These are phyloP conservation scores for Lichina pygmaea DNA, from an alignment of 495 filamentous ascomycete species.

Conservation along the genomic window DNA sequence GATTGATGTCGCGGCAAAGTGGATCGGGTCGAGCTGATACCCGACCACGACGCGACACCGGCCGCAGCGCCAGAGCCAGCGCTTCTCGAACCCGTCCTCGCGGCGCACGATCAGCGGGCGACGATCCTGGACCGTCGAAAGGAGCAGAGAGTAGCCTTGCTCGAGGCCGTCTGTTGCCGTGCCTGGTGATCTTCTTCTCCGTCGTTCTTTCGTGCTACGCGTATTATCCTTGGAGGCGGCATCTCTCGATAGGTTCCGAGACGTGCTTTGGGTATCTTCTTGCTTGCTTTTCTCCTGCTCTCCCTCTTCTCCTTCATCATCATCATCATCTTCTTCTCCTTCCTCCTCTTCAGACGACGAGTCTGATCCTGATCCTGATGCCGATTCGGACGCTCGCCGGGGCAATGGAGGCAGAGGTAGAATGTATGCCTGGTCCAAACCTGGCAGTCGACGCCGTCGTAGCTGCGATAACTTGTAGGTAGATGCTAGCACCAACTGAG, in stretches of 20 bases:
- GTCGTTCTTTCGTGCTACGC: slow-evolving; percentile 2
- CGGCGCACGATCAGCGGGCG: slow-evolving; percentile 27
- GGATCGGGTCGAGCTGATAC: slow-evolving; percentile 25
- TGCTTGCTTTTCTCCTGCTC: too few relatives aligned
- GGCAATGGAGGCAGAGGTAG: slow-evolving; percentile 9
- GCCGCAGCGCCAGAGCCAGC: slow-evolving; percentile 29
- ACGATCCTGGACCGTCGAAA: slow-evolving; percentile 20
- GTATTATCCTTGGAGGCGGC: neutral
- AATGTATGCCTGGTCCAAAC: slow-evolving; percentile 15
- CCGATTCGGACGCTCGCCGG: neutral
- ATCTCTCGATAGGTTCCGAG: neutral
- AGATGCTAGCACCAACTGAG: slow-evolving; percentile 38
- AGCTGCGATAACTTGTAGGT: slow-evolving; percentile 27
- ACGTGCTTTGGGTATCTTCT: too few relatives aligned
- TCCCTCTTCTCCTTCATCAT: neutral
- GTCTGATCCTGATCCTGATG: neutral
- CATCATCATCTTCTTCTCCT: neutral
- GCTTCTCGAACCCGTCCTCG: slow-evolving; percentile 50
- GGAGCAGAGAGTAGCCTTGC: slow-evolving; percentile 20
- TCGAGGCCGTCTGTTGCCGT: neutral
- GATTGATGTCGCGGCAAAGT: slow-evolving; percentile 7
- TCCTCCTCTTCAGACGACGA: too few relatives aligned
- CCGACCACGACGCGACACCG: slow-evolving; percentile 36
- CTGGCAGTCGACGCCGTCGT: slow-evolving; percentile 19
- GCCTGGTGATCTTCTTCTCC: neutral